These are phyloP conservation scores for Cardamine resedifolia DNA, from an alignment of 345 rosid species.

Conservation along the genomic window DNA sequence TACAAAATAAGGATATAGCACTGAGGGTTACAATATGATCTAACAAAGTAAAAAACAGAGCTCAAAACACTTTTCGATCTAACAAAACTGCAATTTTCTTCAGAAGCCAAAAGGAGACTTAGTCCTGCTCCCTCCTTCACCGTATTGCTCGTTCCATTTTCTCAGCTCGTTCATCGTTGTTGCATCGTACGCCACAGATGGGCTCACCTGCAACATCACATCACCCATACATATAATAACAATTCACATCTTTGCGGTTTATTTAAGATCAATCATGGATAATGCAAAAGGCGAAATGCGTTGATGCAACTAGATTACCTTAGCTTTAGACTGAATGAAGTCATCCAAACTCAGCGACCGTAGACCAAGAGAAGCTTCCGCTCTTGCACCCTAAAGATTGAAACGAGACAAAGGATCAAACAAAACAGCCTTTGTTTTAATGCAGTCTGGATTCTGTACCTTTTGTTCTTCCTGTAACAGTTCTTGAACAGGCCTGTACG, in stretches of 20 bases:
- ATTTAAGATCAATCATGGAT: neutral
- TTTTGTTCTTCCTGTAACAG: slow-evolving; percentile 70
- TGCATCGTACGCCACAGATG: slow-evolving; percentile 85
- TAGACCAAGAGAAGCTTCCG: slow-evolving; percentile 40
- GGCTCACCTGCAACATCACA: slow-evolving; percentile 63
- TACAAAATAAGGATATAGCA: slow-evolving; percentile 1
- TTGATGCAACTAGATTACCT: slow-evolving; percentile 50
- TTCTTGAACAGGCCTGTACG: slow-evolving; percentile 96
- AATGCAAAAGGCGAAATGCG: neutral
- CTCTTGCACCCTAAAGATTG: slow-evolving; percentile 45
- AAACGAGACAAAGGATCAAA: slow-evolving; percentile 9
- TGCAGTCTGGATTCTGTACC: slow-evolving; percentile 41
- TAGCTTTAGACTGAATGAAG: slow-evolving; percentile 73
- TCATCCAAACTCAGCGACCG: slow-evolving; percentile 79
- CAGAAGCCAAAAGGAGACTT: slow-evolving; percentile 84
- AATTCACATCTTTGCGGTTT: slow-evolving; percentile 18
- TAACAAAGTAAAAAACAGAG: neutral
- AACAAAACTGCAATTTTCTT: slow-evolving; percentile 13
- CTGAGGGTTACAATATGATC: slow-evolving; percentile 15
- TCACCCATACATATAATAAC: slow-evolving; percentile 16
- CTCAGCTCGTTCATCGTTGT: slow-evolving; percentile 91
- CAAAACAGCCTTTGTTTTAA: neutral
- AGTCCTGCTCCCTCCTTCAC: slow-evolving; percentile 91
- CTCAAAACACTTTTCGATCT: neutral
- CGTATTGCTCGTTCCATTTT: slow-evolving; percentile 97